phyloP scores from a whole-genome alignment of 345 rosid genomes.

The Boechera retrofracta region DNA sequence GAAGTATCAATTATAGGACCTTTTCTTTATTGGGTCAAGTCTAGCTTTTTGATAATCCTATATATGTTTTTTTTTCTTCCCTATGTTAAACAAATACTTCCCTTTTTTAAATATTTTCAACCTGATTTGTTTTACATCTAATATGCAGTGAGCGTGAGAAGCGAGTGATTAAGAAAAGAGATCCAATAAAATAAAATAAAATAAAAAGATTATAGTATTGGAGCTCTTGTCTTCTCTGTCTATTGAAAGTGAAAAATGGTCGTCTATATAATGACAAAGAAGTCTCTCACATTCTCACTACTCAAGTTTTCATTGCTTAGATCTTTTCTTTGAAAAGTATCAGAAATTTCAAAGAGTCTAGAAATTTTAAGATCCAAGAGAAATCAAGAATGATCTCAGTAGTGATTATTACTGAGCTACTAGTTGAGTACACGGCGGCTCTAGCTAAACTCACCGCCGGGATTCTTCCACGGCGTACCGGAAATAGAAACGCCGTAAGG shows the following conservation, averaged over 20 bases:
- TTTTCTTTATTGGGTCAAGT: neutral
- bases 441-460: conserved; percentile 54
- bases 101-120: neutral
- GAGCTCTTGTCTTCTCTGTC: too few relatives aligned
- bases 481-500: conserved; percentile 29
- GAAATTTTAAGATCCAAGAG: neutral
- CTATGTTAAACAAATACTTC: too few relatives aligned
- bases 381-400: conserved; percentile 52
- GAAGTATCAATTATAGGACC: neutral
- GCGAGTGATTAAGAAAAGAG: conserved; percentile 16
- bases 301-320: conserved; percentile 19
- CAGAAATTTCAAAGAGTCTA: neutral
- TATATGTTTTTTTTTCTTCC: neutral
- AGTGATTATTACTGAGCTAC: conserved; percentile 55
- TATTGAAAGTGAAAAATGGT: neutral
- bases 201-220: neutral
- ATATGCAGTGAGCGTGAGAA: conserved; percentile 23
- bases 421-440: conserved; percentile 59
- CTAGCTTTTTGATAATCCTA: neutral
- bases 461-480: conserved; percentile 44
- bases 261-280: conserved; percentile 27
- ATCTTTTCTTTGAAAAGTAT: neutral
- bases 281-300: conserved; percentile 28
- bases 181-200: too few relatives aligned
- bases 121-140: neutral